These are phyloP conservation scores for Zoysia pacifica DNA, from an alignment of 176 grass and related monocot genomes.

Conservation along the genomic window DNA sequence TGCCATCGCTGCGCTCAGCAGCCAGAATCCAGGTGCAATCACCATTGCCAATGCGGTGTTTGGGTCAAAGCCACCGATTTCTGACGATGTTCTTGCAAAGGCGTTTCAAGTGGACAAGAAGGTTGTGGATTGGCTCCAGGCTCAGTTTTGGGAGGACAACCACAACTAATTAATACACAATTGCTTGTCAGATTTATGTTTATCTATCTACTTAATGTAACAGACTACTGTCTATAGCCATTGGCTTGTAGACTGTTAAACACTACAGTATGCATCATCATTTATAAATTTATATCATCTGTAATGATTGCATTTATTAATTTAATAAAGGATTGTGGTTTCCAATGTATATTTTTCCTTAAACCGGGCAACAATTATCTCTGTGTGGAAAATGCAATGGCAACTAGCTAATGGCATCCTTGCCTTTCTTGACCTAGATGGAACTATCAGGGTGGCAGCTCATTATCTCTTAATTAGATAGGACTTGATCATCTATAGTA, in stretches of 20 bases:
- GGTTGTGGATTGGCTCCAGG: slow-evolving; percentile 34
- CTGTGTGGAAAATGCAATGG: too few species aligned
- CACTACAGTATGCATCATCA: not conserved
- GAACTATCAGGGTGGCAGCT: too few species aligned
- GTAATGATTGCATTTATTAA: too few species aligned
- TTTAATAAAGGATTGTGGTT: too few species aligned
- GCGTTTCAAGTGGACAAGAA: slow-evolving; percentile 45
- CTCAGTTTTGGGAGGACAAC: slow-evolving; percentile 30
- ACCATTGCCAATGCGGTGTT: slow-evolving; percentile 14
- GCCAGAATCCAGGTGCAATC: slow-evolving; percentile 32
- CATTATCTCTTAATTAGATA: too few species aligned
- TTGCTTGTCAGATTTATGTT: not conserved
- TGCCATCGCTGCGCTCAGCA: slow-evolving; percentile 33
- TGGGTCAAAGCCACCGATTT: slow-evolving; percentile 13
- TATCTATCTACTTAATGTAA: not conserved
- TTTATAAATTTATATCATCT: not conserved
- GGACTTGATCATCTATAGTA: too few species aligned
- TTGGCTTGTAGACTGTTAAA: not conserved
- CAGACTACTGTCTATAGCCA: not conserved
- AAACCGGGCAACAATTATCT: too few species aligned
- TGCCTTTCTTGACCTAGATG: too few species aligned
- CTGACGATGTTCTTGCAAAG: slow-evolving; percentile 39
- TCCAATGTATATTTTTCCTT: too few species aligned
- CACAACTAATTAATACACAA: slow-evolving; percentile 22
- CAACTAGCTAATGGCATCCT: too few species aligned